Conservation (phyloP, 129 eudicot genomes). For the Mikania micrantha region DNA sequence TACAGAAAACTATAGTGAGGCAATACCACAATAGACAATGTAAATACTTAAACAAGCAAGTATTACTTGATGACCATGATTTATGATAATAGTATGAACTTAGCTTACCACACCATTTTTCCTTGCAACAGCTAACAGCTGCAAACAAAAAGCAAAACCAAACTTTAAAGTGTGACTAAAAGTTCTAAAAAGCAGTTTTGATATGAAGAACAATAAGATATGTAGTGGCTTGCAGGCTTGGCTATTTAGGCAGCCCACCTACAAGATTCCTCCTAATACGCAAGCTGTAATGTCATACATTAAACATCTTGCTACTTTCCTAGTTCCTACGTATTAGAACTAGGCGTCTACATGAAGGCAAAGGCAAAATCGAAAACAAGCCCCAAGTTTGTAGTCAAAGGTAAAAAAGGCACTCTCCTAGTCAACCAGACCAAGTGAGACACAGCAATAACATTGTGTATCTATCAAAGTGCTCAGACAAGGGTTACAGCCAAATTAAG, state of each 20-base stretch:
- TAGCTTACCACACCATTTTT: constrained; percentile 73
- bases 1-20: neutral
- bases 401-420: too few relatives aligned
- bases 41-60: constrained; percentile 13
- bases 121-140: constrained; percentile 91
- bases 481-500: too few relatives aligned
- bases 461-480: too few relatives aligned
- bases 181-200: neutral
- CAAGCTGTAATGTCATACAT: too few relatives aligned
- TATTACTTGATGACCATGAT: neutral
- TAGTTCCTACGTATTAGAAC: too few relatives aligned
- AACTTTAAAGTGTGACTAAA: neutral
- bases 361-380: too few relatives aligned
- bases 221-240: neutral
- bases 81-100: constrained; percentile 23
- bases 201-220: neutral
- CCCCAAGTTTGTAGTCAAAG: too few relatives aligned
- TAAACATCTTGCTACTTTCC: too few relatives aligned
- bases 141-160: constrained; percentile 18
- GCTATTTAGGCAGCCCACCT: neutral
- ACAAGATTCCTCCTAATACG: too few relatives aligned
- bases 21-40: neutral
- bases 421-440: too few relatives aligned
- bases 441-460: too few relatives aligned
- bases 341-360: too few relatives aligned